phyloP scores from a whole-genome alignment of 2,329 filamentous ascomycete genomes.

The Orbilia brochopaga region DNA sequence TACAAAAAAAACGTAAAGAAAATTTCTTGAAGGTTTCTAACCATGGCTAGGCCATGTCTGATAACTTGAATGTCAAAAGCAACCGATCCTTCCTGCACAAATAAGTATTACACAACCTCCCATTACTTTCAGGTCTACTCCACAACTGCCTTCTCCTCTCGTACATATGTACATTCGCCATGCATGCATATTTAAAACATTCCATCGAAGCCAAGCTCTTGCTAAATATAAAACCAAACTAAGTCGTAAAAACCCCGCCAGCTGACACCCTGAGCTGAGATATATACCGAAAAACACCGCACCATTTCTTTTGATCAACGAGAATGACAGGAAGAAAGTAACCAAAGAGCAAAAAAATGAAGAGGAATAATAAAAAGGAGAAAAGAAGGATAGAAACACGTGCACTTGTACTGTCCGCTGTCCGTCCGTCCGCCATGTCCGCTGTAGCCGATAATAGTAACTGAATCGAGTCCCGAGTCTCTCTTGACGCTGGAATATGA shows the following conservation, averaged over 20 bases:
- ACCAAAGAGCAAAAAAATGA: no score
- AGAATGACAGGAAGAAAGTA: background rate
- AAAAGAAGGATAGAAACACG: background rate
- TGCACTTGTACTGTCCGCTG: background rate
- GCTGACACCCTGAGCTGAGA: background rate
- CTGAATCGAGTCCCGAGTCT: background rate
- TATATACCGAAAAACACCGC: slow-evolving; percentile 1
- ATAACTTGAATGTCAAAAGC: no score
- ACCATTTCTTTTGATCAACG: background rate
- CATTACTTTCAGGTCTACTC: no score
- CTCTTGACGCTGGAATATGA: background rate
- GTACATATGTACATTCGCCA: background rate
- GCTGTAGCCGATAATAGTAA: no score
- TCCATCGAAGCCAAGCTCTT: background rate
- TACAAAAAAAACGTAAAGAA: no score
- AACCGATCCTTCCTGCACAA: no score
- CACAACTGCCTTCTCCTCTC: no score
- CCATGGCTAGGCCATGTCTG: no score
- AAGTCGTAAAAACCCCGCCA: background rate
- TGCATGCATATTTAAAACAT: background rate
- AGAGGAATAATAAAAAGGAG: background rate
- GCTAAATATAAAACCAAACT: background rate
- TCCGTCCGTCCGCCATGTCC: no score
- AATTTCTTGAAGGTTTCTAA: no score
- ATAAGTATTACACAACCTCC: no score